These are phyloP conservation scores for Ciborinia camelliae DNA, from an alignment of 2,329 filamentous ascomycete species.

Conservation along the genomic window DNA sequence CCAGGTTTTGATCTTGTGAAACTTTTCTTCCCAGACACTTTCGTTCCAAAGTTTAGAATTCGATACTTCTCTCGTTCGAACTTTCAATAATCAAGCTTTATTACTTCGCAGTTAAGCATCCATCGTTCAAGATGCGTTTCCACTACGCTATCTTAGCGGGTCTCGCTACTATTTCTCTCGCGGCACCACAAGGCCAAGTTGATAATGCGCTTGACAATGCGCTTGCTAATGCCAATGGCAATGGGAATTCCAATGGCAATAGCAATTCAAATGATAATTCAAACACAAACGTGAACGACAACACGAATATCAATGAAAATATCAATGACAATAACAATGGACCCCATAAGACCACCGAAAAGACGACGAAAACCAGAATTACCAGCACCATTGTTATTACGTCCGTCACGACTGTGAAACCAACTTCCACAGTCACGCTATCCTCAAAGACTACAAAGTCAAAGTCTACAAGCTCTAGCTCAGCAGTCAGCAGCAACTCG, in stretches of 20 bases:
- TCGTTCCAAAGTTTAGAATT: conserved; percentile 4
- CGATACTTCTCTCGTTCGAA: conserved; percentile 3
- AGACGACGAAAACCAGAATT: no score
- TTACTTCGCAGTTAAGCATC: background rate
- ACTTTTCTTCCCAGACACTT: conserved; percentile 1
- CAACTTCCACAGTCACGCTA: background rate
- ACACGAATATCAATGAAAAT: conserved; percentile 1
- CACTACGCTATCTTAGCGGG: conserved; percentile 8
- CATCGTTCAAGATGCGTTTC: conserved; percentile 9
- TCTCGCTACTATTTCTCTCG: conserved; percentile 8
- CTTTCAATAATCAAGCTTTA: background rate
- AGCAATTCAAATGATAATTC: background rate
- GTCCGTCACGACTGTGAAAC: background rate
- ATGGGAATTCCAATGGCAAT: background rate
- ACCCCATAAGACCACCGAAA: no score
- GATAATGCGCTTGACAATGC: conserved; percentile 5
- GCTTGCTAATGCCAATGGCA: background rate
- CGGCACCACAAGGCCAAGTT: conserved; percentile 1
- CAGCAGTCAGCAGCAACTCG: background rate
- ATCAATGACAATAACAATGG: background rate
- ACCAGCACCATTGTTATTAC: conserved; percentile 1
- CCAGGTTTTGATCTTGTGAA: conserved; percentile 3
- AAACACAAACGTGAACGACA: conserved; percentile 6
- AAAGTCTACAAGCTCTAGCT: background rate
- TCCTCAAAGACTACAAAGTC: background rate